Conservation (phyloP, 2,329 filamentous ascomycete species). For the Trichoderma sp. region DNA sequence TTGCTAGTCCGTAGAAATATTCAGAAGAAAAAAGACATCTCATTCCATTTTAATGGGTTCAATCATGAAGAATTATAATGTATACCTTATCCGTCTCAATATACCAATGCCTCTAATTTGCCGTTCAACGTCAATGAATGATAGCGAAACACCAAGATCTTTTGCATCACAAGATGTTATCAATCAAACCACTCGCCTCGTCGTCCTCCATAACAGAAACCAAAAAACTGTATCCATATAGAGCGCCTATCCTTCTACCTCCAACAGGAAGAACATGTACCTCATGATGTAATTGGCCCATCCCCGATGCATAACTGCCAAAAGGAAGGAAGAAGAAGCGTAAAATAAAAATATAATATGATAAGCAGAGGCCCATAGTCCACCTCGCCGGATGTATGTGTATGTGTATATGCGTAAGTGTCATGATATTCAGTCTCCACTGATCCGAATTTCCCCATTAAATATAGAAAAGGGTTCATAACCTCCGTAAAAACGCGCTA, state of each 20-base stretch:
- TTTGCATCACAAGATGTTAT: background rate
- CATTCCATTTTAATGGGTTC: background rate
- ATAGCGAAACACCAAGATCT: background rate
- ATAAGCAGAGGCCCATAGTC: background rate
- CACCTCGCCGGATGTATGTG: background rate
- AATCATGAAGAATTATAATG: background rate
- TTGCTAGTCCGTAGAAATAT: background rate
- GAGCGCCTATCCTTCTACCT: background rate
- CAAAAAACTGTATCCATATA: background rate
- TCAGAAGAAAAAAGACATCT: background rate
- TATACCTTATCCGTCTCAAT: background rate
- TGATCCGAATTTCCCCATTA: background rate
- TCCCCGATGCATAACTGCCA: background rate
- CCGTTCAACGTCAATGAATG: background rate
- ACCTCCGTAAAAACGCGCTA: background rate
- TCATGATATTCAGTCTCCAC: background rate
- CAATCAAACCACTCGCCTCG: background rate
- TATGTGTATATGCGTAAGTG: background rate
- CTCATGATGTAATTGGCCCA: background rate
- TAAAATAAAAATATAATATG: background rate
- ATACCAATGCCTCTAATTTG: background rate
- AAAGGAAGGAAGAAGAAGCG: background rate
- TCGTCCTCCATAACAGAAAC: background rate
- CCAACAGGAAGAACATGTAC: background rate
- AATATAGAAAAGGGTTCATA: background rate